A percentile compares a stretch with the other conserved stretches of the same genome.
These are phyloP conservation scores for Ganoderma meredithae DNA, from an alignment of 1,284 basidiomycete species.

Conservation along the genomic window DNA sequence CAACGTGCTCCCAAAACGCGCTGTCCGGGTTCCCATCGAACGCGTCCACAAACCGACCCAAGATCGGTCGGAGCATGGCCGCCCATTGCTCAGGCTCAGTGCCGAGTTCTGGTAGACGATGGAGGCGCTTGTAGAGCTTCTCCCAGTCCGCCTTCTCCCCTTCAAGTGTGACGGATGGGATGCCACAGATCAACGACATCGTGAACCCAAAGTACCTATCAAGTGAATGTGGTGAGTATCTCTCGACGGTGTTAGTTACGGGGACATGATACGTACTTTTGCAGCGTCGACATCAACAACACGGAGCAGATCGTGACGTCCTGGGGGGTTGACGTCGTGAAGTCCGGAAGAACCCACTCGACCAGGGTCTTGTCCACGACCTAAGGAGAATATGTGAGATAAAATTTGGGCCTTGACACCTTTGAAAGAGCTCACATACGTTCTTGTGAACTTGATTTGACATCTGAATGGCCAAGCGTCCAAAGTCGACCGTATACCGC, in stretches of 20 bases:
- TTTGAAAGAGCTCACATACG: not conserved
- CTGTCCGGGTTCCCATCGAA: slow-evolving; percentile 44
- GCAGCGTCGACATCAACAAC: slow-evolving; percentile 53
- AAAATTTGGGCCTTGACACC: not conserved
- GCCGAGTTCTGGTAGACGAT: slow-evolving; percentile 47
- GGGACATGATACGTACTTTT: slow-evolving; percentile 46
- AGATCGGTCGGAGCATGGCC: slow-evolving; percentile 45
- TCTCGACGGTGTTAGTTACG: not conserved
- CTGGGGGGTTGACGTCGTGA: slow-evolving; percentile 53
- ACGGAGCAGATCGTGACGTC: slow-evolving; percentile 51
- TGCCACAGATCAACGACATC: slow-evolving; percentile 47
- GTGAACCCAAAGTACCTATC: slow-evolving; percentile 46
- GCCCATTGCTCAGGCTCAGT: slow-evolving; percentile 44
- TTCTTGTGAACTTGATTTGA: slow-evolving; percentile 33
- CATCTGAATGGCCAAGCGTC: slow-evolving; percentile 38
- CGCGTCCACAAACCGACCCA: slow-evolving; percentile 44
- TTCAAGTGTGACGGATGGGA: slow-evolving; percentile 56
- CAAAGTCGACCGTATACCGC: slow-evolving; percentile 42
- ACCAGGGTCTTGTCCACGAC: slow-evolving; percentile 46
- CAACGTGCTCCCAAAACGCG: slow-evolving; percentile 47
- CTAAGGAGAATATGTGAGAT: not conserved
- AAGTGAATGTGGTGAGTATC: not conserved
- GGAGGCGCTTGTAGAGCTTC: slow-evolving; percentile 41
- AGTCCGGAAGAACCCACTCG: slow-evolving; percentile 54
- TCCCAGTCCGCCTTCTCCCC: slow-evolving; percentile 49